A percentile compares a stretch with the other conserved stretches of the same genome.
These are phyloP conservation scores for Vitis labrusca DNA, from an alignment of 164 flowering plant genomes.

Conservation along the genomic window DNA sequence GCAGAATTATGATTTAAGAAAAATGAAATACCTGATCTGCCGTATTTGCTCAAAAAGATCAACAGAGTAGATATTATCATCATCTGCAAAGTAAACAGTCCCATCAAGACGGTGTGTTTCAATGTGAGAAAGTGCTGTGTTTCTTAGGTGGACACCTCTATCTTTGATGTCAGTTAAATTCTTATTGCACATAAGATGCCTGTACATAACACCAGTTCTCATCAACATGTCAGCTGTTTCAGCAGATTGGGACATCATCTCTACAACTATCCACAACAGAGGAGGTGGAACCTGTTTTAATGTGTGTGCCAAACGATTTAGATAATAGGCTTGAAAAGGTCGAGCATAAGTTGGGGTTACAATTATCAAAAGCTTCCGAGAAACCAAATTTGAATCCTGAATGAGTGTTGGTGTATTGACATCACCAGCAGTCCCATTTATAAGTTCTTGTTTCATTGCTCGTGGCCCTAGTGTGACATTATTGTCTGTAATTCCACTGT, in stretches of 20 bases:
- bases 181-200: slow-evolving; percentile 76
- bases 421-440: slow-evolving; percentile 17
- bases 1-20: neutral
- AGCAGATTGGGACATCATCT: slow-evolving; percentile 66
- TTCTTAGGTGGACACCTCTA: slow-evolving; percentile 60
- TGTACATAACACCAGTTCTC: slow-evolving; percentile 75
- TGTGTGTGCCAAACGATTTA: slow-evolving; percentile 73
- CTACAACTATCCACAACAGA: slow-evolving; percentile 87
- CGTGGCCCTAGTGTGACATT: slow-evolving; percentile 15
- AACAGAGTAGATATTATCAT: slow-evolving; percentile 53
- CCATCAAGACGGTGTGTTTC: slow-evolving; percentile 89
- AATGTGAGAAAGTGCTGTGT: slow-evolving; percentile 80
- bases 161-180: slow-evolving; percentile 52
- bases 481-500: slow-evolving; percentile 5
- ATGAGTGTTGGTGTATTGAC: slow-evolving; percentile 8
- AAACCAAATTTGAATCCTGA: slow-evolving; percentile 23
- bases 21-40: slow-evolving; percentile 62
- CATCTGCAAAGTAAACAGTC: slow-evolving; percentile 86
- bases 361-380: slow-evolving; percentile 66
- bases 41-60: slow-evolving; percentile 74
- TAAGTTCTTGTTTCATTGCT: slow-evolving; percentile 10
- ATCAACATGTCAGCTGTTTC: slow-evolving; percentile 79
- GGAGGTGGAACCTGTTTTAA: slow-evolving; percentile 68
- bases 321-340: slow-evolving; percentile 76
- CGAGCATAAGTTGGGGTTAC: slow-evolving; percentile 67